A percentile compares a stretch with the other conserved stretches of the same genome.
These are phyloP conservation scores for Rhododendron ferrugineum DNA, from an alignment of 148 eudicot species.

Conservation along the genomic window DNA sequence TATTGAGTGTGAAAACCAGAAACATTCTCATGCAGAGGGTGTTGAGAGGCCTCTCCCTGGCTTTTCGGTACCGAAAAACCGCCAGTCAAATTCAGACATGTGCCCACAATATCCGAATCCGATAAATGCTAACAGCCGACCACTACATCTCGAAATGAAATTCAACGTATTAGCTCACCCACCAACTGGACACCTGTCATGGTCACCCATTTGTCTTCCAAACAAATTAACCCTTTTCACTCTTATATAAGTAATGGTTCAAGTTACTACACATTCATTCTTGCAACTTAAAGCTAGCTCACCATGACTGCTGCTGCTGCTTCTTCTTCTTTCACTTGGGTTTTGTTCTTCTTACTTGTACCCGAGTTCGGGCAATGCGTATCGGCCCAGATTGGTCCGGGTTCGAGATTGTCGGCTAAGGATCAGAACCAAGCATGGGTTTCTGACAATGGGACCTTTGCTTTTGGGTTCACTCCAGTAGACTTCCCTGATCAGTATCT, in stretches of 20 bases:
- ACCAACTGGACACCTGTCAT: slow-evolving; percentile 46
- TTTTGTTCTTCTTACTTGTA: slow-evolving; percentile 9
- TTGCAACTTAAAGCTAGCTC: neutral
- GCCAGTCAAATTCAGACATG: slow-evolving; percentile 15
- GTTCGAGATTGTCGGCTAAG: slow-evolving; percentile 52
- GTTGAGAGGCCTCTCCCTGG: neutral
- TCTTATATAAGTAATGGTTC: neutral
- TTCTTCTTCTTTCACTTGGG: neutral
- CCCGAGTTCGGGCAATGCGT: slow-evolving; percentile 17
- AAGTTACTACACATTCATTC: neutral
- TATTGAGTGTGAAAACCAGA: neutral
- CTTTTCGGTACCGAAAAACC: neutral
- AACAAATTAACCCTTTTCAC: neutral
- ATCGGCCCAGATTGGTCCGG: slow-evolving; percentile 31
- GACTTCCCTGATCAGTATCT: slow-evolving; percentile 31
- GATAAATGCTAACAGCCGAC: slow-evolving; percentile 29
- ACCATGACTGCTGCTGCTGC: neutral
- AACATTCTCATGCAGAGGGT: neutral
- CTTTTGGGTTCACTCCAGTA: slow-evolving; percentile 60
- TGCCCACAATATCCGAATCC: slow-evolving; percentile 14
- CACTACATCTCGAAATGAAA: slow-evolving; percentile 22
- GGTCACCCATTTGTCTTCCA: slow-evolving; percentile 9
- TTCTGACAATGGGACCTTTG: slow-evolving; percentile 81
- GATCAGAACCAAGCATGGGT: slow-evolving; percentile 51
- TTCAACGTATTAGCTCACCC: slow-evolving; percentile 70